Evolutionary conservation across 768 basidiomycete genomes (phyloP), one percentile per base, ranked within the genome.

Genomic region (Rhizopogon sp.): DNA sequence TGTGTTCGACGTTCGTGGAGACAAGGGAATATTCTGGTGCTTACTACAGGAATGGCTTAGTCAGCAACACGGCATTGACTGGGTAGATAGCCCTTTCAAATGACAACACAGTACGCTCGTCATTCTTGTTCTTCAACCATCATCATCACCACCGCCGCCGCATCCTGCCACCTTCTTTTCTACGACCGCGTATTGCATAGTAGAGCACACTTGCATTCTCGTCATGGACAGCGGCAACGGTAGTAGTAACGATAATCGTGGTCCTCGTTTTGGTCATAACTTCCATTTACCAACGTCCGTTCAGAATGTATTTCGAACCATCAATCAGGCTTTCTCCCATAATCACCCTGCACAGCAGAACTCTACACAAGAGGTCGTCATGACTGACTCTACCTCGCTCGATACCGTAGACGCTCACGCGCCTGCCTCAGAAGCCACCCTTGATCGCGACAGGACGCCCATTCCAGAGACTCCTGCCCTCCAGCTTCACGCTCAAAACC

Each of bases 1-100:
- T 35, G 20, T 33, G 11, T 11, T 33, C n/a, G 45, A 47, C 31
- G 7, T 33, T 31, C 33, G 33, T 33, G 35, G 31, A 20, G 9
- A 25, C 10, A n/a, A 29, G 59, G 25, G 65, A 69, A 71, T 62
- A 60, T 69, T 69, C 67, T 69, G 63, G 67, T 67, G 61, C n/a
- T 52, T 69, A 37, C 29, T 44, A 58, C 56, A 60, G 64, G 62
- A 68, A 33, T 37, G 55, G 56, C 31, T 56, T 33, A 22, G 56
- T 56, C 66, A 67, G 29, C 43, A 46, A 43, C n/a, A 50, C 35
- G 55, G 35, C 56, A 28, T 55, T 51, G 14, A 16, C 10, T 13
- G 11, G 11, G 33, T 25, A 25, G 50, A 39, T 54, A 11, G 42
- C 29, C 10, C 43, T 46, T 50, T 54, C 55, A 25, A 49, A 25